Conservation (phyloP, 2,329 filamentous ascomycete genomes). For the Lecanicillium sp. region DNA sequence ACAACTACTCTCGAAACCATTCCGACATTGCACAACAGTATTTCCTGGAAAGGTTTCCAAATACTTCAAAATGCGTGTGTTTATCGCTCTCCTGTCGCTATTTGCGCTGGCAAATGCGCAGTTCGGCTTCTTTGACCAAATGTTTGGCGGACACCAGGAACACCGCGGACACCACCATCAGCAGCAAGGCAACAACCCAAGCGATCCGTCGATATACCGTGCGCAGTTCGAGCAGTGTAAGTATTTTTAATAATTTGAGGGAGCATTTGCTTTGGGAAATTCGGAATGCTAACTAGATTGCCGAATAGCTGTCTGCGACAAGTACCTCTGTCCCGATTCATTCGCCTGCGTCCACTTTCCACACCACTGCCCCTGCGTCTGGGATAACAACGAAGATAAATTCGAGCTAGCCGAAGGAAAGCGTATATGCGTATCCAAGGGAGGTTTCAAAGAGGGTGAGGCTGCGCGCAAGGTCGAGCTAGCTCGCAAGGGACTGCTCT, state of each 20-base stretch:
- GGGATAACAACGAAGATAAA: constrained; percentile 69
- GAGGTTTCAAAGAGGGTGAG: constrained; percentile 66
- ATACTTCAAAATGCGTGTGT: constrained; percentile 13
- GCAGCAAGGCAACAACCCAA: constrained; percentile 70
- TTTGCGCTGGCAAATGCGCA: constrained; percentile 62
- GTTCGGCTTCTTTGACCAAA: constrained; percentile 95
- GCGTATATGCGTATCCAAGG: constrained; percentile 66
- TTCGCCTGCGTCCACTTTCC: constrained; percentile 93
- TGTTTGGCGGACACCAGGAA: constrained; percentile 63
- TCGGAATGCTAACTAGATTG: not conserved
- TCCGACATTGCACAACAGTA: not conserved
- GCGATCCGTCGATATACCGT: constrained; percentile 76
- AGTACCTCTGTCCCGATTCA: constrained; percentile 91
- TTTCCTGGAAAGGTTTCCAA: constrained; percentile 1
- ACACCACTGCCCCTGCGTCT: constrained; percentile 92
- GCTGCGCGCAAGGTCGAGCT: constrained; percentile 69
- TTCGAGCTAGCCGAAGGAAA: constrained; percentile 66
- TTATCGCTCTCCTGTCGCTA: constrained; percentile 48
- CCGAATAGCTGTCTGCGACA: constrained; percentile 68
- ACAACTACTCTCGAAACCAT: too few species aligned
- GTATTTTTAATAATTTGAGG: constrained; percentile 12
- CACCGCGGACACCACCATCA: constrained; percentile 38
- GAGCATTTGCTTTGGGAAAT: not conserved
- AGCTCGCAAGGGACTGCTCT: constrained; percentile 71
- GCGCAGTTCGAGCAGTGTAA: constrained; percentile 60